Evolutionary conservation across 768 basidiomycete species (phyloP).

Genomic region (Paxillus ammoniavirescens): DNA sequence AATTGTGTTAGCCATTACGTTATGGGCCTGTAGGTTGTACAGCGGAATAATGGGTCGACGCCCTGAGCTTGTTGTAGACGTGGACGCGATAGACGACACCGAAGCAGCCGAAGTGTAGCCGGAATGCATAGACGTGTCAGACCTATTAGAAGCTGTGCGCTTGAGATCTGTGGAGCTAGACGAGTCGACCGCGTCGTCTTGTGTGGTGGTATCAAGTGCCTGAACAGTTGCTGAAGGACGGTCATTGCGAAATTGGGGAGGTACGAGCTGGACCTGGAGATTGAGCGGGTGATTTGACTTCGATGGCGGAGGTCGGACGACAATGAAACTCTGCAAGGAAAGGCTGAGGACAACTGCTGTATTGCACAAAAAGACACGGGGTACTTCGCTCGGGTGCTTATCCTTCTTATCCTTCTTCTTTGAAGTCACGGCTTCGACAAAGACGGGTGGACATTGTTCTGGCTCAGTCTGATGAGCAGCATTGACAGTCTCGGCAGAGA

Average conservation of each 20-base stretch:
- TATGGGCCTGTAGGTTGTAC: slow-evolving; percentile 86
- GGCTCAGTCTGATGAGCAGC: slow-evolving; percentile 7
- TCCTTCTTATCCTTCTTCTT: slow-evolving; percentile 49
- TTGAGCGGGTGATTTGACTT: slow-evolving; percentile 86
- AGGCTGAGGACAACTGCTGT: background rate
- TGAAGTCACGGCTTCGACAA: slow-evolving; percentile 32
- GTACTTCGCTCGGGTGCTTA: slow-evolving; percentile 48
- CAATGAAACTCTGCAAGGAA: slow-evolving; percentile 72
- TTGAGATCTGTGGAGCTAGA: slow-evolving; percentile 25
- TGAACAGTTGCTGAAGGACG: slow-evolving; percentile 38
- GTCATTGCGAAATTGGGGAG: slow-evolving; percentile 45
- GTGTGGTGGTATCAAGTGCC: slow-evolving; percentile 39
- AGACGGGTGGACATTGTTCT: background rate
- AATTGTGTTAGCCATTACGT: slow-evolving; percentile 82
- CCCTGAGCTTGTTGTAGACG: slow-evolving; percentile 43
- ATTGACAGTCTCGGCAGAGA: slow-evolving; percentile 10
- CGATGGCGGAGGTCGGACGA: slow-evolving; percentile 87
- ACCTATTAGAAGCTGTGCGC: slow-evolving; percentile 43
- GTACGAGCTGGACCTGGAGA: slow-evolving; percentile 89
- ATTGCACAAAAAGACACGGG: slow-evolving; percentile 11
- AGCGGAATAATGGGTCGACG: slow-evolving; percentile 82
- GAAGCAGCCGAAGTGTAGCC: slow-evolving; percentile 47
- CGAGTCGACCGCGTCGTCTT: slow-evolving; percentile 23
- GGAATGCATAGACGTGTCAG: slow-evolving; percentile 48
- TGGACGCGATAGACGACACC: slow-evolving; percentile 39